phyloP scores from a whole-genome alignment of 2,329 filamentous ascomycete species.

The Cladosporium sp. region DNA sequence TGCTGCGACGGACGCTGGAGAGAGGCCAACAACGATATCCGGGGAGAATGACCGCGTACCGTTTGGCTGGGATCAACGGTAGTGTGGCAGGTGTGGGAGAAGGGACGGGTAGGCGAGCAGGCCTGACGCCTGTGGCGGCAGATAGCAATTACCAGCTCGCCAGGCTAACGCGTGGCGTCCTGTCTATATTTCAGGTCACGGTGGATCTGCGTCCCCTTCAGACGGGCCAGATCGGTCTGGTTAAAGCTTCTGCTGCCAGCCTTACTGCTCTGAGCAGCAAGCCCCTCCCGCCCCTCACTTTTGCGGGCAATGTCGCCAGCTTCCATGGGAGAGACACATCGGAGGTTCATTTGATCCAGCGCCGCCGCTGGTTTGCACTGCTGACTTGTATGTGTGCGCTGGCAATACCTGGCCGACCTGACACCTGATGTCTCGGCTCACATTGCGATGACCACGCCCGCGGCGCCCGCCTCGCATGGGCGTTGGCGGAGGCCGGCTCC shows the following conservation, averaged over 20 bases:
- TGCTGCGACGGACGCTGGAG: not conserved
- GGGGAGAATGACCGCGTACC: not conserved
- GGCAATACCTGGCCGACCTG: not conserved
- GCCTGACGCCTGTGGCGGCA: slow-evolving; percentile 6
- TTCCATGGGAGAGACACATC: not conserved
- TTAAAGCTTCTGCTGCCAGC: slow-evolving; percentile 5
- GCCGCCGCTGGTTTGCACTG: not conserved
- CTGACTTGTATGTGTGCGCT: slow-evolving; percentile 1
- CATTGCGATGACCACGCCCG: slow-evolving; percentile 1
- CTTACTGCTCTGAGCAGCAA: not conserved
- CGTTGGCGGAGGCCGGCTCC: not conserved
- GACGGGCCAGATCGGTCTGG: not conserved
- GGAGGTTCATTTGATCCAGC: not conserved
- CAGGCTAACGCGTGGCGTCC: not conserved
- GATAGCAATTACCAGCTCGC: slow-evolving; percentile 1
- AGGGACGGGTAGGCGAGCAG: slow-evolving; percentile 2
- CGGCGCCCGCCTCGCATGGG: not conserved
- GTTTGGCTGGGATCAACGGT: not conserved
- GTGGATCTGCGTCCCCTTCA: not conserved
- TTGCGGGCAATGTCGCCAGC: not conserved
- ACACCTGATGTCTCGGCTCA: slow-evolving; percentile 4
- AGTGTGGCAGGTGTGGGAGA: slow-evolving; percentile 4
- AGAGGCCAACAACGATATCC: not conserved
- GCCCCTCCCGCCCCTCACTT: slow-evolving; percentile 11
- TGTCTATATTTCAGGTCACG: not conserved